Evolutionary conservation across 345 rosid species (phyloP).

Genomic region (Hibiscus trionum): DNA sequence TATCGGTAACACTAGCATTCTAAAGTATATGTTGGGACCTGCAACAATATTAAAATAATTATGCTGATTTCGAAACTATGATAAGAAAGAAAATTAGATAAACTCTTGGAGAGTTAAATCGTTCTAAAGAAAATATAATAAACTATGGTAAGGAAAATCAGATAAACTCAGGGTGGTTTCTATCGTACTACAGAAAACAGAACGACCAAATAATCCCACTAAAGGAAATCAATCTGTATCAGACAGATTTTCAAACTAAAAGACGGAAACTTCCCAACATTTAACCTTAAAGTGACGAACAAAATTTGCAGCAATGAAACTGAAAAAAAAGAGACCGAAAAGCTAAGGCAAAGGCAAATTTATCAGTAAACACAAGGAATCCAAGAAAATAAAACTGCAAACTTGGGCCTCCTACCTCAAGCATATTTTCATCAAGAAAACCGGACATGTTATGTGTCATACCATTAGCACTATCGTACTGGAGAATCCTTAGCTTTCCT

Average conservation of each 20-base stretch:
- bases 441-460: constrained; percentile 20
- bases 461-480: constrained; percentile 40
- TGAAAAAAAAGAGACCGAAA: too few relatives aligned
- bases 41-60: constrained; percentile 6
- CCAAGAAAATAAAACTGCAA: constrained; percentile 2
- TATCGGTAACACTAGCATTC: constrained; percentile 30
- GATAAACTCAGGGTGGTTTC: too few relatives aligned
- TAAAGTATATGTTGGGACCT: constrained; percentile 40
- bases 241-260: neutral
- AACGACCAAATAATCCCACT: neutral
- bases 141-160: neutral
- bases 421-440: constrained; percentile 32
- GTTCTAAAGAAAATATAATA: neutral
- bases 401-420: constrained; percentile 25
- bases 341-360: neutral
- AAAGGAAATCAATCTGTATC: neutral
- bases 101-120: neutral
- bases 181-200: neutral
- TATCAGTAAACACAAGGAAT: neutral
- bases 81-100: neutral
- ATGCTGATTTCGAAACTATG: neutral
- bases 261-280: too few relatives aligned
- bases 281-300: too few relatives aligned
- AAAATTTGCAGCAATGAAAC: too few relatives aligned
- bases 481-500: constrained; percentile 72